Evolutionary conservation across 1,284 basidiomycete species (phyloP), one percentile per base, ranked within the genome.

Genomic region (Phaffia rhodozyma): DNA sequence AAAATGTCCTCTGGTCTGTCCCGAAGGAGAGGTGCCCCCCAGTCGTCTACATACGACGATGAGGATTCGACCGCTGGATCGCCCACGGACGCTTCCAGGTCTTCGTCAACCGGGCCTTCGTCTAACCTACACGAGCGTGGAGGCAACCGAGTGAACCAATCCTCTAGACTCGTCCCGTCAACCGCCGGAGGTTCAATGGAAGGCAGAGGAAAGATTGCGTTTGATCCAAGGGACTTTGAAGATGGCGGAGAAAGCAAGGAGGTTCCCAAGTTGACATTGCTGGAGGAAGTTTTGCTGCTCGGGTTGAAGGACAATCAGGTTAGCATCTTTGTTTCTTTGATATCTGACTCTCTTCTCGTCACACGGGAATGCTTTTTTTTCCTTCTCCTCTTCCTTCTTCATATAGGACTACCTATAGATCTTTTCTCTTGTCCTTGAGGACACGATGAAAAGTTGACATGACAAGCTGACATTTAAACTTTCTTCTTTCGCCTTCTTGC

Each of bases 241-340:
- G 80, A 85, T 70, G 84, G 84, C 57, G 82, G 82, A 56, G 90
- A 96, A 75, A 83, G 84, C 64, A 79, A 78, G 48, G 84, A 84
- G 73, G 82, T 87, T 75, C 96, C 94, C 0, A 81, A 82, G 66
- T 78, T 98, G 69, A 98, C 94, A 11, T 82, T 98, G 64, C 91
- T 98, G 89, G 94, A 98, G 78, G 96, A 98, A 78, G 85, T 98
- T 21, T 78, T 98, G 62, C 76, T 98, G 62, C 79, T 98, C 20
- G 94, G 96, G 1, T 78, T 91, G 60, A 92, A 92, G 73, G 91
- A 92, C 76, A 88, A 87, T 72, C 88, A 90, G 79, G 86, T 87
- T 69, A 61, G 83, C 77, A 56, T 61, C n/a, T 60, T 20, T 47
- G 9, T 53, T 20, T 50, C 9, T 23, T 32, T 30, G 4, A 9